Evolutionary conservation across 2,329 filamentous ascomycete genomes (phyloP).

Genomic region (Chrysoporthe puriensis): DNA sequence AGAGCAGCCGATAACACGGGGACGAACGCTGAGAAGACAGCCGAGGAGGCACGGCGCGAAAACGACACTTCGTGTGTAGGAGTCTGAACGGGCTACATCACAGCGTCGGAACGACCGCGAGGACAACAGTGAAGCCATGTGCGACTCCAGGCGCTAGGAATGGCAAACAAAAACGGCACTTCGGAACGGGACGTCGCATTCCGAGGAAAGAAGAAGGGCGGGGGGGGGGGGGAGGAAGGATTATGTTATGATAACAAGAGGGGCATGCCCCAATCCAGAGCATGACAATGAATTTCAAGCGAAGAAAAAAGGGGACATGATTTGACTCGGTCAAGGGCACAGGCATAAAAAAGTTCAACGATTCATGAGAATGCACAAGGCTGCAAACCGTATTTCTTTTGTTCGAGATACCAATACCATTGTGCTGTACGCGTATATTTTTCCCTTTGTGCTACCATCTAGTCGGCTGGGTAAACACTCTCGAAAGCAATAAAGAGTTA

Average conservation of each 20-base stretch:
- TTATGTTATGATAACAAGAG: not conserved
- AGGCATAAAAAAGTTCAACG: not conserved
- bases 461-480: not conserved
- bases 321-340: not conserved
- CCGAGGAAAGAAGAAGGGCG: not conserved
- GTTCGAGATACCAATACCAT: not conserved
- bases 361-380: not conserved
- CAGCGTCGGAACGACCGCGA: not conserved
- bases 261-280: not conserved
- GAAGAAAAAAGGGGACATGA: not conserved
- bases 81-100: not conserved
- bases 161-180: not conserved
- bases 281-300: not conserved
- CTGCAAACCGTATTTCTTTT: not conserved
- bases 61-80: conserved; percentile 19
- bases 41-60: conserved; percentile 12
- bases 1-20: conserved; percentile 22
- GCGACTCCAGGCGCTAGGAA: not conserved
- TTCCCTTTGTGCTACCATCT: not conserved
- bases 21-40: conserved; percentile 26
- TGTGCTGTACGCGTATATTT: not conserved
- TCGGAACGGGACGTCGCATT: not conserved
- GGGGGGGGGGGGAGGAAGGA: not conserved
- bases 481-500: not conserved
- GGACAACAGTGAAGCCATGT: not conserved